These are phyloP conservation scores for Martiniozyma abietophila DNA, from an alignment of 805 yeast species.

Conservation along the genomic window DNA sequence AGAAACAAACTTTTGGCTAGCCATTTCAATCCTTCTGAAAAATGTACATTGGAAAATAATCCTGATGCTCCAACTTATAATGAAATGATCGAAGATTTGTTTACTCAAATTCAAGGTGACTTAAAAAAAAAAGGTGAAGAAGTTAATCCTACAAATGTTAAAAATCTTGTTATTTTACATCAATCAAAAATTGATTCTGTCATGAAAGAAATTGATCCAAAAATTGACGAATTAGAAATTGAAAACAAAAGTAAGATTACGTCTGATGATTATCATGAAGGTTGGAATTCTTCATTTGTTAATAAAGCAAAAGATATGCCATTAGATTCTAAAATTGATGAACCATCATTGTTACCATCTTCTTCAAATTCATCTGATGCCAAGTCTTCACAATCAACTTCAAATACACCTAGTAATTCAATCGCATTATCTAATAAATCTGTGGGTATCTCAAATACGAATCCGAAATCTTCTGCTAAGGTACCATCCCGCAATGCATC, in stretches of 20 bases:
- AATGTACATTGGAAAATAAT: constrained; percentile 30
- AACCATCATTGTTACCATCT: too few relatives aligned
- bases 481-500: too few relatives aligned
- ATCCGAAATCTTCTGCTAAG: constrained; percentile 26
- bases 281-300: constrained; percentile 78
- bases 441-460: constrained; percentile 11
- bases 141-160: constrained; percentile 28
- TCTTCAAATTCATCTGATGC: too few relatives aligned
- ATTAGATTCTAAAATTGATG: background rate
- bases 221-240: constrained; percentile 54
- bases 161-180: constrained; percentile 46
- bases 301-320: constrained; percentile 34
- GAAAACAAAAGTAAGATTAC: constrained; percentile 73
- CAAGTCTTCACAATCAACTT: background rate
- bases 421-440: constrained; percentile 14
- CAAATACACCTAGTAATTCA: constrained; percentile 2
- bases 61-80: constrained; percentile 54
- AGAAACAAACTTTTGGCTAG: constrained; percentile 36
- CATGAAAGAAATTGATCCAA: constrained; percentile 51
- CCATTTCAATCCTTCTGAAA: constrained; percentile 51
- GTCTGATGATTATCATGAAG: constrained; percentile 86
- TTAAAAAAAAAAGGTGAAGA: constrained; percentile 39
- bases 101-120: constrained; percentile 66
- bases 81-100: constrained; percentile 88
- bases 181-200: constrained; percentile 62